Percentiles rank a stretch among this genome's conserved stretches.
Conservation (phyloP, 1,284 basidiomycete species). For the Sporisorium iseilematis-ciliati region DNA sequence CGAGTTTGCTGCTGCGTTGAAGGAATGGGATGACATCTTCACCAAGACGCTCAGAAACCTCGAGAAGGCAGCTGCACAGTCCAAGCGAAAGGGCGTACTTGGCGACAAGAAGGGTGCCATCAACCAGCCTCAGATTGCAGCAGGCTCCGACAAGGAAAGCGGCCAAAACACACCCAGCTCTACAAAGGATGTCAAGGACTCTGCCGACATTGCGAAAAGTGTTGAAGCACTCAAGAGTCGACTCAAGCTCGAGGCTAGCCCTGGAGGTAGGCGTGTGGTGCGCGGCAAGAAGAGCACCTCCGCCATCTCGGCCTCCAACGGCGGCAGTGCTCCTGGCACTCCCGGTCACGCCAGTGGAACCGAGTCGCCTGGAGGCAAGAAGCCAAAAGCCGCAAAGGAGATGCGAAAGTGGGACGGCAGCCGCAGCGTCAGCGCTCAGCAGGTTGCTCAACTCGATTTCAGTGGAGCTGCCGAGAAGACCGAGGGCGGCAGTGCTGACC, state of each 20-base stretch:
- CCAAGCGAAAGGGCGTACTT: slow-evolving; percentile 51
- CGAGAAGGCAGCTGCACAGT: slow-evolving; percentile 78
- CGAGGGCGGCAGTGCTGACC: slow-evolving; percentile 65
- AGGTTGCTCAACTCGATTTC: slow-evolving; percentile 91
- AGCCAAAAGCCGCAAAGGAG: slow-evolving; percentile 78
- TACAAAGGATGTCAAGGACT: slow-evolving; percentile 74
- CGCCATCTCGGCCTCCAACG: slow-evolving; percentile 67
- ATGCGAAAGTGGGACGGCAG: slow-evolving; percentile 91
- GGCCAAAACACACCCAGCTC: slow-evolving; percentile 47
- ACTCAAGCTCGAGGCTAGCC: slow-evolving; percentile 73
- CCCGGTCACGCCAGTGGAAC: slow-evolving; percentile 41
- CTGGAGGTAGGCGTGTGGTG: slow-evolving; percentile 73
- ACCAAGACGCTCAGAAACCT: slow-evolving; percentile 80
- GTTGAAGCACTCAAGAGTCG: slow-evolving; percentile 89
- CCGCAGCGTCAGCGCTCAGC: slow-evolving; percentile 79
- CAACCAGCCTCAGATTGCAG: slow-evolving; percentile 31
- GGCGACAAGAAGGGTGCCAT: slow-evolving; percentile 42
- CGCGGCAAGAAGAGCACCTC: slow-evolving; percentile 71
- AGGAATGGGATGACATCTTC: slow-evolving; percentile 85
- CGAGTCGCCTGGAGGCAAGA: slow-evolving; percentile 66
- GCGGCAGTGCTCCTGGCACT: slow-evolving; percentile 73
- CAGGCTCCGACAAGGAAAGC: slow-evolving; percentile 44
- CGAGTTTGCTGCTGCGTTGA: slow-evolving; percentile 79
- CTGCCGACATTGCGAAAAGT: slow-evolving; percentile 90
- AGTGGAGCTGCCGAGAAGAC: slow-evolving; percentile 75